Evolutionary conservation across 116 monocot genomes (phyloP).

Genomic region (Cymodocea nodosa): DNA sequence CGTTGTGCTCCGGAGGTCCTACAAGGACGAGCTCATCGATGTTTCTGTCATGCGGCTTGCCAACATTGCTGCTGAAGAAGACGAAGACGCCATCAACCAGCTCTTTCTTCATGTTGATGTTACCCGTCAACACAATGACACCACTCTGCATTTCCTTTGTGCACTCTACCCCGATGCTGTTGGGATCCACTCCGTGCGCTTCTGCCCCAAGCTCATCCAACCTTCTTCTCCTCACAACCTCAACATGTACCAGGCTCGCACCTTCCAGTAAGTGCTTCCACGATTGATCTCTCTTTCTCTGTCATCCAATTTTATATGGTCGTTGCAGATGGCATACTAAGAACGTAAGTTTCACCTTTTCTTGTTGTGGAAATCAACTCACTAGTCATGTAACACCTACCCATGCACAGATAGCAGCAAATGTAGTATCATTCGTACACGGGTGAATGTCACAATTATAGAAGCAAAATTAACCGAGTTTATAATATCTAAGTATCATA

Average conservation of each 20-base stretch:
- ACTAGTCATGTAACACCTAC: background rate
- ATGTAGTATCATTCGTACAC: no score
- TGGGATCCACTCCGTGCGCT: slow-evolving; percentile 80
- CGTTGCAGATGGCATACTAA: background rate
- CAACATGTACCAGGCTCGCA: slow-evolving; percentile 43
- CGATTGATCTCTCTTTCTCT: background rate
- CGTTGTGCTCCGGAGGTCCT: slow-evolving; percentile 47
- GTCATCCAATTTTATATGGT: background rate
- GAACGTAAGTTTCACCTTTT: background rate
- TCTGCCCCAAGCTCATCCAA: slow-evolving; percentile 27
- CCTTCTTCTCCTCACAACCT: background rate
- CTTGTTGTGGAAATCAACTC: background rate
- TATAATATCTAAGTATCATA: no score
- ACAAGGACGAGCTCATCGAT: slow-evolving; percentile 64
- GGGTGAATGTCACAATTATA: no score
- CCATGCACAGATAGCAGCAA: no score
- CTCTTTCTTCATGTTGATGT: slow-evolving; percentile 84
- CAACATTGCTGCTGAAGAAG: slow-evolving; percentile 44
- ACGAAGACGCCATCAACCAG: slow-evolving; percentile 61
- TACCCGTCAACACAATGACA: slow-evolving; percentile 24
- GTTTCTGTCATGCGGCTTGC: slow-evolving; percentile 80
- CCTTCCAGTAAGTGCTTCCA: slow-evolving; percentile 55
- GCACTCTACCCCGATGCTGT: slow-evolving; percentile 89
- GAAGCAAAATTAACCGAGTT: no score
- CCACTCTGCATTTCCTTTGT: slow-evolving; percentile 66